Conservation (phyloP, 2,329 filamentous ascomycete genomes). For the Lithohypha guttulata region DNA sequence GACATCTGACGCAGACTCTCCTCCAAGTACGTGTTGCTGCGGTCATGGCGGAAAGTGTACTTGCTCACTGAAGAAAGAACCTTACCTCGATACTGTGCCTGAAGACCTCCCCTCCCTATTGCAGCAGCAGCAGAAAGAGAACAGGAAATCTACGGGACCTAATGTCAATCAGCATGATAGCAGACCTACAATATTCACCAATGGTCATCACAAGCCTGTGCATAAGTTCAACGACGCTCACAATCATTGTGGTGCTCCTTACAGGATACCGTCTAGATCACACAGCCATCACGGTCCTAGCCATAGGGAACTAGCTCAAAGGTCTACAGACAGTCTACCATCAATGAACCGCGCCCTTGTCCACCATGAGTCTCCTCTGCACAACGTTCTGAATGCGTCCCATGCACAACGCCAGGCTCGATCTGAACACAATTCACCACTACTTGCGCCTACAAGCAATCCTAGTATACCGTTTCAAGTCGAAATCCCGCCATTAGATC, state of each 20-base stretch:
- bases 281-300: constrained; percentile 40
- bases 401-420: constrained; percentile 27
- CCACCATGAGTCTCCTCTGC: constrained; percentile 22
- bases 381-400: constrained; percentile 25
- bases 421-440: constrained; percentile 39
- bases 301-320: constrained; percentile 36
- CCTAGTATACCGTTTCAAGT: constrained; percentile 27
- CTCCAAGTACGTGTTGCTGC: constrained; percentile 35
- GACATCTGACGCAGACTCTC: constrained; percentile 11
- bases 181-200: constrained; percentile 50
- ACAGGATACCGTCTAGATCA: constrained; percentile 46
- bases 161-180: constrained; percentile 42
- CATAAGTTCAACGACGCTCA: constrained; percentile 57
- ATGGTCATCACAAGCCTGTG: constrained; percentile 54
- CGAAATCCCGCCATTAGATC: constrained; percentile 25
- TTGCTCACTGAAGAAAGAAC: constrained; percentile 51
- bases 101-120: constrained; percentile 26
- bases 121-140: constrained; percentile 28
- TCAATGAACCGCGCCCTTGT: constrained; percentile 25
- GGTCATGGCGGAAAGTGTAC: constrained; percentile 49
- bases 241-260: constrained; percentile 48
- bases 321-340: constrained; percentile 44
- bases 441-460: constrained; percentile 28
- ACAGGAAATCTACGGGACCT: constrained; percentile 43
- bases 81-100: constrained; percentile 38